Percentiles rank a stretch among this genome's conserved stretches.
Evolutionary conservation across 2,329 filamentous ascomycete genomes (phyloP).

Genomic region (Leptosphaerulina australis): DNA sequence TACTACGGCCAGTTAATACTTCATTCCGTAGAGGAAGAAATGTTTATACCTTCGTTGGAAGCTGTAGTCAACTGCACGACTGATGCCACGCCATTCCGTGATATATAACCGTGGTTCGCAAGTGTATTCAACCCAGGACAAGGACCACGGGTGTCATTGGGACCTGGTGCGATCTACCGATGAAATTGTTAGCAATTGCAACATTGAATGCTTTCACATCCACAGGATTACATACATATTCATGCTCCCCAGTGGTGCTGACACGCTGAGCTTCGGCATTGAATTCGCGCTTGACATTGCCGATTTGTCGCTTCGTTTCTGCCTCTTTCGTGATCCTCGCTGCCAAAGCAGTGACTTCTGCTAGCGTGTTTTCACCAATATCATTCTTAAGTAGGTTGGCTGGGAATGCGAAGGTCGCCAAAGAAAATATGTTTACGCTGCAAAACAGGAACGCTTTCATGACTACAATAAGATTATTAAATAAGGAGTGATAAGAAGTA

Average conservation of each 20-base stretch:
- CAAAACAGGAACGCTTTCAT: constrained; percentile 21
- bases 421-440: constrained; percentile 19
- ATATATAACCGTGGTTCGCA: constrained; percentile 38
- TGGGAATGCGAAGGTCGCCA: constrained; percentile 21
- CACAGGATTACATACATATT: constrained; percentile 13
- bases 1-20: constrained; percentile 23
- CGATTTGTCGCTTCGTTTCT: constrained; percentile 11
- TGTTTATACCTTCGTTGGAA: constrained; percentile 10
- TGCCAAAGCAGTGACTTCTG: constrained; percentile 19
- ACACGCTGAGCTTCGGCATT: constrained; percentile 23
- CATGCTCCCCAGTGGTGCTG: constrained; percentile 19
- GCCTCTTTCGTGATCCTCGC: constrained; percentile 19
- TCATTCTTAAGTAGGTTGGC: constrained; percentile 20
- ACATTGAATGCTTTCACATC: neutral
- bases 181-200: neutral
- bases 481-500: constrained; percentile 1
- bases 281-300: constrained; percentile 17
- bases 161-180: constrained; percentile 9
- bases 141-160: constrained; percentile 21
- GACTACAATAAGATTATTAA: neutral
- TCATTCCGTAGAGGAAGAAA: neutral
- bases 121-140: constrained; percentile 37
- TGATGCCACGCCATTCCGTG: constrained; percentile 28
- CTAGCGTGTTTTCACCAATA: constrained; percentile 17
- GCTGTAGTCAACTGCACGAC: constrained; percentile 20